These are phyloP conservation scores for Physcomitrium patens DNA, from an alignment of 225 moss, liverwort and hornwort species.

Conservation along the genomic window DNA sequence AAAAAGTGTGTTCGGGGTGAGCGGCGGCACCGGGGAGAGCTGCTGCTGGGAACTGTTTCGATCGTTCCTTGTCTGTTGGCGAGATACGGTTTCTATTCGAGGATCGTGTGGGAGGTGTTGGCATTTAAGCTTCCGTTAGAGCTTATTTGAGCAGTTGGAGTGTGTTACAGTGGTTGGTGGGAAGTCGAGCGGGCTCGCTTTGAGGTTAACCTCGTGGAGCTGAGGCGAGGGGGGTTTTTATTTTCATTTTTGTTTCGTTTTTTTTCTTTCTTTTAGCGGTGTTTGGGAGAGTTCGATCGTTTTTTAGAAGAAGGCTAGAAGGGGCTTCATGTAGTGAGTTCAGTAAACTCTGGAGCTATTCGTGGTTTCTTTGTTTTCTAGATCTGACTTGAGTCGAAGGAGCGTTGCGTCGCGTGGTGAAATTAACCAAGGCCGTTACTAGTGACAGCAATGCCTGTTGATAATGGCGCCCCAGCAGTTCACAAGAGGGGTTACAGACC, in stretches of 20 bases:
- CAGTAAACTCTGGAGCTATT: conserved; percentile 9
- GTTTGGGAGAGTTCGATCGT: conserved; percentile 27
- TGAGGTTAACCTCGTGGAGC: conserved; percentile 23
- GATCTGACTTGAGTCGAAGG: conserved; percentile 31
- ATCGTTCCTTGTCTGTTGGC: conserved; percentile 15
- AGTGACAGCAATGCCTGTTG: conserved; percentile 82
- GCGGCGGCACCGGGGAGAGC: not conserved
- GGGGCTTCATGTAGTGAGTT: not conserved
- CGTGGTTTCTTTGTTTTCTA: not conserved
- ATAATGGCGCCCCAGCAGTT: conserved; percentile 71
- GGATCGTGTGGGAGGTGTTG: not conserved
- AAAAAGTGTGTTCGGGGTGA: not conserved
- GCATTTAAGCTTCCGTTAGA: too few species aligned
- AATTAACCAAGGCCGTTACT: conserved; percentile 22
- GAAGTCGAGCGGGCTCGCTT: not conserved
- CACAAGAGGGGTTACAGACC: conserved; percentile 56
- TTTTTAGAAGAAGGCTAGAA: not conserved
- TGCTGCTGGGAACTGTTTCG: not conserved
- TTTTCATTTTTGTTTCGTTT: too few species aligned
- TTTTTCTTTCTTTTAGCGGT: not conserved
- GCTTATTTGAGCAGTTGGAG: not conserved
- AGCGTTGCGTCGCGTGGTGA: conserved; percentile 3
- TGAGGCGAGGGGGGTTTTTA: conserved; percentile 2
- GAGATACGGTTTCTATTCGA: not conserved
- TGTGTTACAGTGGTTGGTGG: not conserved